Percentiles rank a stretch among this genome's conserved stretches.
Evolutionary conservation across 2,329 filamentous ascomycete species (phyloP).

Genomic region (Pyrenophora graminea): DNA sequence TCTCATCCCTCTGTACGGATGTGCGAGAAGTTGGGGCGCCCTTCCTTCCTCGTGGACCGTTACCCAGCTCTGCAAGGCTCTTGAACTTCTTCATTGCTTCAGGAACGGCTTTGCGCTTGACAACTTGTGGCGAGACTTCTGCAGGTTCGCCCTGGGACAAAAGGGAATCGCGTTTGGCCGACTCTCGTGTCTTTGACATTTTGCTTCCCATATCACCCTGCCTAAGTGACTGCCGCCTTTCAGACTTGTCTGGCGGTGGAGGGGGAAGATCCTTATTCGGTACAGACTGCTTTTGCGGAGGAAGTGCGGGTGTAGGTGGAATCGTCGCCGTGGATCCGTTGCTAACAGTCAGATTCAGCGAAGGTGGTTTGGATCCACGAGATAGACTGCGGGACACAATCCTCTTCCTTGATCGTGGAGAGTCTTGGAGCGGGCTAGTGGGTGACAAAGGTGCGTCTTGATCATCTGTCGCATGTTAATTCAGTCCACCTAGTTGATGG

Average conservation of each 20-base stretch:
- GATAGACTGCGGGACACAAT: slow-evolving; percentile 42
- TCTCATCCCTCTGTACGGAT: slow-evolving; percentile 24
- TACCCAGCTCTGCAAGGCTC: slow-evolving; percentile 35
- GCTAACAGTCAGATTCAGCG: slow-evolving; percentile 39
- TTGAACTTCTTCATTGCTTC: slow-evolving; percentile 31
- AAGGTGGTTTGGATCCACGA: slow-evolving; percentile 42
- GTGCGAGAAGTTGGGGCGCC: slow-evolving; percentile 27
- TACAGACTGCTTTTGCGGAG: slow-evolving; percentile 15
- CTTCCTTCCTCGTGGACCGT: slow-evolving; percentile 37
- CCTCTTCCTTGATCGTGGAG: slow-evolving; percentile 25
- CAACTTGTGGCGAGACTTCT: slow-evolving; percentile 11
- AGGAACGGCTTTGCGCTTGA: slow-evolving; percentile 37
- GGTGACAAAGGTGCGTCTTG: slow-evolving; percentile 20
- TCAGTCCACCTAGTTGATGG: neutral
- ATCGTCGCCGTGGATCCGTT: slow-evolving; percentile 47
- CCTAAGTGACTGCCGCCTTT: slow-evolving; percentile 22
- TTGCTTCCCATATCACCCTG: slow-evolving; percentile 27
- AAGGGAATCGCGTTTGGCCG: slow-evolving; percentile 35
- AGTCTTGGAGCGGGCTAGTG: slow-evolving; percentile 20
- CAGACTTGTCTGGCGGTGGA: slow-evolving; percentile 42
- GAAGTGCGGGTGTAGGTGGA: slow-evolving; percentile 29
- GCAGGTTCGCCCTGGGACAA: slow-evolving; percentile 27
- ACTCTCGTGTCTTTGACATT: slow-evolving; percentile 26
- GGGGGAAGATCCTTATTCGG: slow-evolving; percentile 39
- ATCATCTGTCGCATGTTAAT: slow-evolving; percentile 15